phyloP scores from a whole-genome alignment of 2,329 filamentous ascomycete genomes.

The Neocatenulostroma microsporum region DNA sequence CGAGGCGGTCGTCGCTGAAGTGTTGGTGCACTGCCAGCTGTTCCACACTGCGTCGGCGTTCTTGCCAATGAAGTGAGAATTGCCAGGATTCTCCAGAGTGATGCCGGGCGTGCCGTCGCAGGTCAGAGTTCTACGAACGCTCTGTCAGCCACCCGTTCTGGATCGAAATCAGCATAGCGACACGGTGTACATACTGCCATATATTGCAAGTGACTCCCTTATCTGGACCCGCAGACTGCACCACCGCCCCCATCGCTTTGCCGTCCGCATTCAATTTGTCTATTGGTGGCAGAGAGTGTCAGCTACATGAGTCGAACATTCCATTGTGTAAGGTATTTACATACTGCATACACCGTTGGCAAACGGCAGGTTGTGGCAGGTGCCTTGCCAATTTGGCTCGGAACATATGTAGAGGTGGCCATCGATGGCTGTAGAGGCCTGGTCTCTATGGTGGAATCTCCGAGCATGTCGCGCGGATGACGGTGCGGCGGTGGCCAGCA shows the following conservation, averaged over 20 bases:
- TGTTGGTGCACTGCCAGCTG: too few species aligned
- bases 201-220: background rate
- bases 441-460: background rate
- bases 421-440: background rate
- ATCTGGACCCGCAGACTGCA: background rate
- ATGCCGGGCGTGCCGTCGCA: background rate
- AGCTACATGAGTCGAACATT: background rate
- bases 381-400: background rate
- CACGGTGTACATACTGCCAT: background rate
- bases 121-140: background rate
- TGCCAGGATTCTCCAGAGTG: too few species aligned
- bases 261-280: background rate
- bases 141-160: background rate
- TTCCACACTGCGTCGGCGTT: background rate
- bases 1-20: too few species aligned
- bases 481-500: too few species aligned
- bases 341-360: background rate
- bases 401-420: background rate
- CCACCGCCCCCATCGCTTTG: background rate
- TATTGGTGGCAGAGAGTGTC: background rate
- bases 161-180: background rate
- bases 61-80: too few species aligned
- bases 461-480: too few species aligned
- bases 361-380: background rate
- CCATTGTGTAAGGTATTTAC: background rate